Conservation (phyloP, 139 green algal species). For the Nannochloris sp. region DNA sequence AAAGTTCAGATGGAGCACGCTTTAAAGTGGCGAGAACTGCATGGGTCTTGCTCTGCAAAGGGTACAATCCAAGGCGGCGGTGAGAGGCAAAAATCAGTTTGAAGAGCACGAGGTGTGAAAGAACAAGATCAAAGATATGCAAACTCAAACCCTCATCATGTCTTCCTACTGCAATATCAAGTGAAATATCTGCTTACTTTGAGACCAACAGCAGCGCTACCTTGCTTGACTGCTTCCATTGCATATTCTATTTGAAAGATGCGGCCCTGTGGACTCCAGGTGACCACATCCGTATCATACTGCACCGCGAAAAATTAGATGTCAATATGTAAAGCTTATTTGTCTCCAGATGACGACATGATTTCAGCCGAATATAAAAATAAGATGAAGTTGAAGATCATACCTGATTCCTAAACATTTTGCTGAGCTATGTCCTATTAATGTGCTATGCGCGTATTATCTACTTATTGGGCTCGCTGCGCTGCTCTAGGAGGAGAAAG, state of each 20-base stretch:
- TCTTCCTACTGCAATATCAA: not conserved
- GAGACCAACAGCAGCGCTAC: conserved; percentile 84
- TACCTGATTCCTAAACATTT: conserved; percentile 15
- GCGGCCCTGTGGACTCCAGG: conserved; percentile 89
- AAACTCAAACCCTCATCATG: conserved; percentile 2
- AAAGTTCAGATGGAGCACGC: conserved; percentile 80
- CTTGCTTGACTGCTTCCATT: conserved; percentile 99
- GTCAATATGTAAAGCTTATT: not conserved
- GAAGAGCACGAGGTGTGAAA: not conserved
- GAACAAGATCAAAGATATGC: not conserved
- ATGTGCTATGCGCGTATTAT: no score
- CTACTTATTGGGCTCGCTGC: no score
- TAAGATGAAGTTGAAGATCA: not conserved
- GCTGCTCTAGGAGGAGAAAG: no score
- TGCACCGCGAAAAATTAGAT: conserved; percentile 34
- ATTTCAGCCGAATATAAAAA: not conserved
- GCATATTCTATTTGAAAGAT: conserved; percentile 97
- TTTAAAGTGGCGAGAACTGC: conserved; percentile 90
- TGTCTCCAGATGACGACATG: no score
- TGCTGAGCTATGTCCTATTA: no score
- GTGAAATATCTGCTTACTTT: conserved; percentile 43
- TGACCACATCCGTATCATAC: conserved; percentile 97
- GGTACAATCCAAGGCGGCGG: not conserved
- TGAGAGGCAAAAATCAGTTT: not conserved
- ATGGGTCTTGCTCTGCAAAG: conserved; percentile 70